Percentiles rank a stretch among this genome's conserved stretches.
Conservation (phyloP, 2,329 filamentous ascomycete species). For the Stachybotrys echinatus region DNA sequence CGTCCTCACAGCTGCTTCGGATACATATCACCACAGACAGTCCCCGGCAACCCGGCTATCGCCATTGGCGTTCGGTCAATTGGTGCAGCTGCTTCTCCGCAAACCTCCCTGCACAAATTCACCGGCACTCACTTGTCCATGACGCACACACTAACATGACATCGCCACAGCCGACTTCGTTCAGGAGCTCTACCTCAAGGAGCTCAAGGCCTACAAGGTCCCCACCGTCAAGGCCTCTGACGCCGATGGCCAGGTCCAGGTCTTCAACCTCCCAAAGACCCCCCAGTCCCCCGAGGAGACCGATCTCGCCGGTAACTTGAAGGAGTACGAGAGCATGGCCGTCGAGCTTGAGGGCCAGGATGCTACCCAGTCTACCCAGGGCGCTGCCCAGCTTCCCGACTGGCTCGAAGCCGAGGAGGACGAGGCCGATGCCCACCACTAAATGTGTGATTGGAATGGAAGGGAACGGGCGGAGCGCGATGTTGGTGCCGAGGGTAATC, state of each 20-base stretch:
- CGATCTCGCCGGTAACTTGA: constrained; percentile 85
- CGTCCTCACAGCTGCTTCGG: not conserved
- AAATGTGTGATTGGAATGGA: constrained; percentile 18
- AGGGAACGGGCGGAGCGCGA: not conserved
- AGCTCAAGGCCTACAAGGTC: constrained; percentile 93
- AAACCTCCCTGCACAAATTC: not conserved
- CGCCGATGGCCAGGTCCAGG: constrained; percentile 84
- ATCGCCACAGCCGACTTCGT: constrained; percentile 76
- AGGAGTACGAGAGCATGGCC: constrained; percentile 89
- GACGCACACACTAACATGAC: constrained; percentile 15
- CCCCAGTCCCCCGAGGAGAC: constrained; percentile 89
- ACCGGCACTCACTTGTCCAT: not conserved
- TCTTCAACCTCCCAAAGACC: constrained; percentile 73
- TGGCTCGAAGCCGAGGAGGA: constrained; percentile 84
- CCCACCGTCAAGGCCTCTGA: constrained; percentile 79
- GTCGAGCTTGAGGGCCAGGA: constrained; percentile 92
- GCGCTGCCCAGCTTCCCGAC: constrained; percentile 53
- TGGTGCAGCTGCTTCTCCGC: no score
- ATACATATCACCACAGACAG: not conserved
- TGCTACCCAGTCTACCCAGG: constrained; percentile 51
- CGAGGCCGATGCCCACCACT: constrained; percentile 40
- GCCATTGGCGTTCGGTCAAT: no score
- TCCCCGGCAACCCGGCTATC: no score
- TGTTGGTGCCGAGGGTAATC: not conserved
- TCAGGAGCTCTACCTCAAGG: constrained; percentile 94